phyloP scores from a whole-genome alignment of 2,329 filamentous ascomycete genomes.

The Chaetomium olivaceum region DNA sequence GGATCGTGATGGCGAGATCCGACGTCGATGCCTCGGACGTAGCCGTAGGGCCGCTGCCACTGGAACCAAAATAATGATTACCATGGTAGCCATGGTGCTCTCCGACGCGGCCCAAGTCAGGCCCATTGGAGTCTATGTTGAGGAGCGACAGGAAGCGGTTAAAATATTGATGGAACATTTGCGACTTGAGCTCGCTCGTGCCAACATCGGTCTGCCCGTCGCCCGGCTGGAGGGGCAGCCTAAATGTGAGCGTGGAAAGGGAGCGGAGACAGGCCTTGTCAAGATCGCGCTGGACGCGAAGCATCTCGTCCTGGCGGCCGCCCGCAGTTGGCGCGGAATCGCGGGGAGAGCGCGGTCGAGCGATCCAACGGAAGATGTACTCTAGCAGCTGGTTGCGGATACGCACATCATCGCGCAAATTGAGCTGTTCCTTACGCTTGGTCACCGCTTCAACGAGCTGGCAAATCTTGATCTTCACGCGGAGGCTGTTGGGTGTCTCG shows the following conservation, averaged over 20 bases:
- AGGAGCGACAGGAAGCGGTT: conserved; percentile 67
- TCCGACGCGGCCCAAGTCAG: conserved; percentile 43
- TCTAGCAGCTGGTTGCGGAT: conserved; percentile 69
- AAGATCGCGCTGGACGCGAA: conserved; percentile 63
- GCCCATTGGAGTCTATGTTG: conserved; percentile 52
- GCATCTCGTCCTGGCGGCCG: conserved; percentile 57
- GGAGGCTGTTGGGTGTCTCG: conserved; percentile 57
- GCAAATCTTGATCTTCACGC: conserved; percentile 69
- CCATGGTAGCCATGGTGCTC: conserved; percentile 18
- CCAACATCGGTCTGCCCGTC: conserved; percentile 67
- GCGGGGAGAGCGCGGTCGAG: conserved; percentile 56
- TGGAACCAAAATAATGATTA: conserved; percentile 30
- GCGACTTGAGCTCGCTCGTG: conserved; percentile 67
- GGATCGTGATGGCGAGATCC: conserved; percentile 65
- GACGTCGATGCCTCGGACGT: conserved; percentile 54
- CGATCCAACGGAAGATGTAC: conserved; percentile 69
- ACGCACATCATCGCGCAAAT: conserved; percentile 67
- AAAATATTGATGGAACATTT: conserved; percentile 73
- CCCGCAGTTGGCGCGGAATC: conserved; percentile 44
- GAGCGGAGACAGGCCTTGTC: conserved; percentile 66
- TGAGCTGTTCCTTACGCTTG: conserved; percentile 67
- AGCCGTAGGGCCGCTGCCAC: conserved; percentile 41
- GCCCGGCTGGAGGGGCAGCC: conserved; percentile 64
- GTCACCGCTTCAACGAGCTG: conserved; percentile 66
- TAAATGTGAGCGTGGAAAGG: conserved; percentile 66